Conservation (phyloP, 305 asterid genomes). For the Fraxinus sp. region DNA sequence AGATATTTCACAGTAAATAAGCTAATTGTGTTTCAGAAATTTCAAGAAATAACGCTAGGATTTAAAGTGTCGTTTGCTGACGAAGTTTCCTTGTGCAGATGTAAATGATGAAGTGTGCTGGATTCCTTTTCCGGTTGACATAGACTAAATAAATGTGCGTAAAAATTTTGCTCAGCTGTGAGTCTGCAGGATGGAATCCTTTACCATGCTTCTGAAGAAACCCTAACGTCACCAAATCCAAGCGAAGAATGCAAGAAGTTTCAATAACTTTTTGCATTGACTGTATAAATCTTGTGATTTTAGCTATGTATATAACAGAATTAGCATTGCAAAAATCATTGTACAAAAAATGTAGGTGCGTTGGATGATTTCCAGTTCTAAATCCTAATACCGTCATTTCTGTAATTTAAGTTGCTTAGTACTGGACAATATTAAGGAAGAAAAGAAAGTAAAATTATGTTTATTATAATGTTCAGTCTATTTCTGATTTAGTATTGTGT, state of each 20-base stretch:
- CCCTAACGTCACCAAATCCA: neutral
- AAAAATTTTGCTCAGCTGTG: neutral
- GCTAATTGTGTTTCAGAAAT: neutral
- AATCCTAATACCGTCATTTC: neutral
- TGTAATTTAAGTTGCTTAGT: neutral
- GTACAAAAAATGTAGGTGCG: slow-evolving; percentile 22
- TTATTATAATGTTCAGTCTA: neutral
- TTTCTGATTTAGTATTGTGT: neutral
- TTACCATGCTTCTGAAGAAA: neutral
- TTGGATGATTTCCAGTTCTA: neutral
- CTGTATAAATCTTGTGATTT: neutral
- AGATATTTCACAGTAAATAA: neutral
- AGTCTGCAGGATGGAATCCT: neutral
- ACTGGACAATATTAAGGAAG: neutral
- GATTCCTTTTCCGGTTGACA: neutral
- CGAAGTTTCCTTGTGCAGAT: neutral
- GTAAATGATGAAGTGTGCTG: neutral
- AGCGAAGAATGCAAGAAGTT: neutral
- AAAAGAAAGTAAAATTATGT: neutral
- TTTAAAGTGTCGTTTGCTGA: neutral
- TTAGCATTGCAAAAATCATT: slow-evolving; percentile 12
- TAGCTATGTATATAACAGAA: slow-evolving; percentile 13
- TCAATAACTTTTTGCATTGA: neutral
- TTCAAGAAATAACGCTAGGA: neutral
- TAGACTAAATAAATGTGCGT: neutral